Evolutionary conservation across 768 basidiomycete species (phyloP).

Genomic region (Lactarius evosmus): DNA sequence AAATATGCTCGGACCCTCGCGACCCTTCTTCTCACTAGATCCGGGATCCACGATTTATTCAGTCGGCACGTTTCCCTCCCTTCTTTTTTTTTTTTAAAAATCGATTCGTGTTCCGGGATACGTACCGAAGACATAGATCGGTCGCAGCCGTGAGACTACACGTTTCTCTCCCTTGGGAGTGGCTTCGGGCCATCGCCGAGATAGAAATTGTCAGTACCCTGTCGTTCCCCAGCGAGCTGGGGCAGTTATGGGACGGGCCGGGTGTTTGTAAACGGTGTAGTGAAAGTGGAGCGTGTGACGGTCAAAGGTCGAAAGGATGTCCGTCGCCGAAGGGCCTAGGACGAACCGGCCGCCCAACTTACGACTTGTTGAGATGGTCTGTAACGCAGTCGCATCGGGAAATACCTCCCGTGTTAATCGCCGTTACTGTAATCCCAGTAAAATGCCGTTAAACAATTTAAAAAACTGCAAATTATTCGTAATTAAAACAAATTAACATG

Average conservation of each 20-base stretch:
- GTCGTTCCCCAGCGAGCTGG: slow-evolving; percentile 27
- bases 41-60: slow-evolving; percentile 46
- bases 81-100: too few species aligned
- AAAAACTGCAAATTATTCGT: too few species aligned
- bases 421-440: too few species aligned
- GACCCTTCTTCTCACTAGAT: slow-evolving; percentile 39
- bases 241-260: slow-evolving; percentile 26
- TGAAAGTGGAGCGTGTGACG: slow-evolving; percentile 19
- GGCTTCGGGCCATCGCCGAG: not conserved
- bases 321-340: not conserved
- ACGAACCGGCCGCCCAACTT: not conserved
- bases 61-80: not conserved
- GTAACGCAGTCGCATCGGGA: slow-evolving; percentile 1
- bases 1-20: slow-evolving; percentile 39
- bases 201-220: slow-evolving; percentile 1
- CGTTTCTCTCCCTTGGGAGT: not conserved
- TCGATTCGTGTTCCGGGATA: too few species aligned
- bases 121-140: too few species aligned
- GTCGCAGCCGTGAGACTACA: too few species aligned
- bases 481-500: too few species aligned
- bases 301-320: not conserved
- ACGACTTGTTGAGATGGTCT: not conserved
- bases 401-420: too few species aligned
- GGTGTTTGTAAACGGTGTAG: slow-evolving; percentile 28
- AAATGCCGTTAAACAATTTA: too few species aligned